Conservation (phyloP, 805 yeast genomes). For the Sungouiozyma intestinalis region DNA sequence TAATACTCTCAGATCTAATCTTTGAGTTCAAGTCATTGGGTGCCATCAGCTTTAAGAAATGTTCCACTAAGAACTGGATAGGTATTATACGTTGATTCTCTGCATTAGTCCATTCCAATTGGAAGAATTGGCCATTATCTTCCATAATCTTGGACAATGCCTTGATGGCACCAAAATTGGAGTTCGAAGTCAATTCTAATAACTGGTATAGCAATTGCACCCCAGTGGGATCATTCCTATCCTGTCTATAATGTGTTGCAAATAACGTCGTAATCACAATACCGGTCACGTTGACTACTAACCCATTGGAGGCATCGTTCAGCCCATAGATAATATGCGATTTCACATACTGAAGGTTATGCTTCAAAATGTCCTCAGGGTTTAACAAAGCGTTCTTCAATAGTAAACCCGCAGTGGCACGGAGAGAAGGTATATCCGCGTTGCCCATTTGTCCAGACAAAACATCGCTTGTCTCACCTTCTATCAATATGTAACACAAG, state of each 20-base stretch:
- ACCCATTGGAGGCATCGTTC: conserved; percentile 13
- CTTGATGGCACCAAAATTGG: conserved; percentile 40
- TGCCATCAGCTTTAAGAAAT: conserved; percentile 42
- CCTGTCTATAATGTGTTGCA: conserved; percentile 34
- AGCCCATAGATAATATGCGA: conserved; percentile 34
- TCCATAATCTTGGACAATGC: conserved; percentile 86
- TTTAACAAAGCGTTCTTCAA: conserved; percentile 64
- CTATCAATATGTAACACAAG: conserved; percentile 58
- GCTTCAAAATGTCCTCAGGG: conserved; percentile 24
- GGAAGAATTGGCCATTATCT: conserved; percentile 61
- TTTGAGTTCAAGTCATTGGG: conserved; percentile 26
- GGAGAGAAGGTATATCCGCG: conserved; percentile 22
- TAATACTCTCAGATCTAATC: conserved; percentile 52
- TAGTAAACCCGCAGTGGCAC: conserved; percentile 84
- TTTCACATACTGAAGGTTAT: conserved; percentile 35
- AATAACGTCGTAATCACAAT: conserved; percentile 80
- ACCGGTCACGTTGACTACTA: conserved; percentile 82
- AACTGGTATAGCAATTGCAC: conserved; percentile 56
- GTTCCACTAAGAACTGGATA: conserved; percentile 53
- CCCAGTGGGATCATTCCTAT: conserved; percentile 40
- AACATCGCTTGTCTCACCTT: conserved; percentile 38
- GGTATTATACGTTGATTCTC: conserved; percentile 36
- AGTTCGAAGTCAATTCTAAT: conserved; percentile 44
- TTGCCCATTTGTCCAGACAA: conserved; percentile 13
- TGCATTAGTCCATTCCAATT: conserved; percentile 44